Conservation (phyloP, 768 basidiomycete species). For the Amyloporia xantha region DNA sequence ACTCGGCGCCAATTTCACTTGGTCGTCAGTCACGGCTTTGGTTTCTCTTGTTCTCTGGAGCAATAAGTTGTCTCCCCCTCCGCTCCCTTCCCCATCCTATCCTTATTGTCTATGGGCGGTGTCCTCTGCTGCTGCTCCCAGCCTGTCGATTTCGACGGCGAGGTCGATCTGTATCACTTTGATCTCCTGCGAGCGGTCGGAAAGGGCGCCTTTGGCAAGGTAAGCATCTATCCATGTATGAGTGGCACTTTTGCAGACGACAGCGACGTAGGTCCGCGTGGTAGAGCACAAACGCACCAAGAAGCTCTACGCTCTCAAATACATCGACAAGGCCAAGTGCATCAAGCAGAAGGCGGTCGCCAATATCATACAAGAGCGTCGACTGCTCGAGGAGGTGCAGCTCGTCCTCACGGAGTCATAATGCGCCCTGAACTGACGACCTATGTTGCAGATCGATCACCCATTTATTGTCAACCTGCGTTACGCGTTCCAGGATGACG, state of each 20-base stretch:
- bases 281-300: slow-evolving; percentile 94
- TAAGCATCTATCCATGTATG: slow-evolving; percentile 27
- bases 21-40: slow-evolving; percentile 14
- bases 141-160: slow-evolving; percentile 51
- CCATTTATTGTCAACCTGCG: slow-evolving; percentile 86
- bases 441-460: slow-evolving; percentile 65
- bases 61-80: slow-evolving; percentile 13
- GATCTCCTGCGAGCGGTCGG: slow-evolving; percentile 93
- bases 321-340: slow-evolving; percentile 93
- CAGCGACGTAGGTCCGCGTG: slow-evolving; percentile 69
- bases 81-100: slow-evolving; percentile 11
- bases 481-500: slow-evolving; percentile 96
- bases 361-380: slow-evolving; percentile 90
- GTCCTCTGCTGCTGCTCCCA: slow-evolving; percentile 30
- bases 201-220: slow-evolving; percentile 98
- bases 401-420: background rate
- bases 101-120: slow-evolving; percentile 16
- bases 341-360: slow-evolving; percentile 87
- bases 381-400: slow-evolving; percentile 83
- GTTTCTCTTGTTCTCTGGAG: slow-evolving; percentile 20
- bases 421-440: background rate
- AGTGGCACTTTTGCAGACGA: background rate
- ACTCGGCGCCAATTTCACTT: background rate
- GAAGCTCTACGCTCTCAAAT: slow-evolving; percentile 91
- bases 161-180: slow-evolving; percentile 90